A percentile compares a stretch with the other conserved stretches of the same genome.
Evolutionary conservation across 2,329 filamentous ascomycete species (phyloP).

Genomic region (Blumeriella jaapii): DNA sequence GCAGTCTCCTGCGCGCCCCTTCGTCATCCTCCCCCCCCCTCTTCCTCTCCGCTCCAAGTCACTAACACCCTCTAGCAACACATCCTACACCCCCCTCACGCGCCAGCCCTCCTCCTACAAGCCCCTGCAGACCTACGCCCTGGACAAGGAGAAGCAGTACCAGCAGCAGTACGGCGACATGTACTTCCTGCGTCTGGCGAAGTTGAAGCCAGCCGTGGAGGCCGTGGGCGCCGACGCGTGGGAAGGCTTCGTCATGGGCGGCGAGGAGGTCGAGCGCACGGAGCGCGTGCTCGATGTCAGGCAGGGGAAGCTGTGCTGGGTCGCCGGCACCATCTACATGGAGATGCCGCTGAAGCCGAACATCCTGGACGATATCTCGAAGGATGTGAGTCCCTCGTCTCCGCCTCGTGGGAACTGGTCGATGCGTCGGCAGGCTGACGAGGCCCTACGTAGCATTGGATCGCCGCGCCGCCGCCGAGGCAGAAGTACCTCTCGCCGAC

Average conservation of each 20-base stretch:
- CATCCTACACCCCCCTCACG: slow-evolving; percentile 30
- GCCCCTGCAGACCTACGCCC: slow-evolving; percentile 61
- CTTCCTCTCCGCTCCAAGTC: neutral
- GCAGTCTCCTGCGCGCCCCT: slow-evolving; percentile 36
- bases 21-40: slow-evolving; percentile 31
- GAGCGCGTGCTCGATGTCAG: slow-evolving; percentile 90
- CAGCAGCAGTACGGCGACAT: slow-evolving; percentile 95
- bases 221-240: slow-evolving; percentile 63
- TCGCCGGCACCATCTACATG: slow-evolving; percentile 91
- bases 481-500: slow-evolving; percentile 61
- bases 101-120: slow-evolving; percentile 55
- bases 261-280: slow-evolving; percentile 62
- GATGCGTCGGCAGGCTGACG: slow-evolving; percentile 12
- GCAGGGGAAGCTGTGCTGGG: slow-evolving; percentile 92
- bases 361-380: slow-evolving; percentile 87
- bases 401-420: neutral
- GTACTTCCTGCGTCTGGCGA: slow-evolving; percentile 85
- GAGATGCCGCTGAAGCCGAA: slow-evolving; percentile 94
- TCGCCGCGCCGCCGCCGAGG: slow-evolving; percentile 65
- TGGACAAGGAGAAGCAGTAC: slow-evolving; percentile 65
- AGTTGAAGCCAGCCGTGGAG: slow-evolving; percentile 77
- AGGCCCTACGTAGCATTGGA: slow-evolving; percentile 58
- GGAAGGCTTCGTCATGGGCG: slow-evolving; percentile 66
- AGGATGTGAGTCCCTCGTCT: slow-evolving; percentile 53
- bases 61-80: slow-evolving; percentile 9